Evolutionary conservation across 31 red algal genomes (phyloP).

Genomic region (Asparagopsis taxiformis): DNA sequence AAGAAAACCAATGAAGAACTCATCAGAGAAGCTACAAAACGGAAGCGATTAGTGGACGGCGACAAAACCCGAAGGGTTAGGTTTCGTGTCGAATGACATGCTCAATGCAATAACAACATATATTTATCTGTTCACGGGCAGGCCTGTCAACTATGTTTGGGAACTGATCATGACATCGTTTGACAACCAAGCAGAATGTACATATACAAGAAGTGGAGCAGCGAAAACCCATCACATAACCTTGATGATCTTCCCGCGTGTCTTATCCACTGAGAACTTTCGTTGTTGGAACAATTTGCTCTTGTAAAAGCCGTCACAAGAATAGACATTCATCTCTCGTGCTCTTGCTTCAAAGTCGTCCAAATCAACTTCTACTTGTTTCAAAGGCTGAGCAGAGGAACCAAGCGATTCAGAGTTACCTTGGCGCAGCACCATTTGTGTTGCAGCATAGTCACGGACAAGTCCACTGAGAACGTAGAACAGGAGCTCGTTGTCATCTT

Average conservation of each 20-base stretch:
- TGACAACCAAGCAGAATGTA: no score
- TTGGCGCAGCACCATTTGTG: slow-evolving; percentile 27
- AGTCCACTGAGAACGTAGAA: slow-evolving; percentile 89
- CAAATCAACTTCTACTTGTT: slow-evolving; percentile 80
- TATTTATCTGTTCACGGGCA: no score
- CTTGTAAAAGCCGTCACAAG: slow-evolving; percentile 80
- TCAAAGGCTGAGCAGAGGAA: background rate
- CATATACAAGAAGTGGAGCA: no score
- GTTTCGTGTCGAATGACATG: background rate
- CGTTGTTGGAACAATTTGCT: slow-evolving; percentile 74
- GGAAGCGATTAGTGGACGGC: background rate
- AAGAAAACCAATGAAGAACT: background rate
- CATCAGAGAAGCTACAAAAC: background rate
- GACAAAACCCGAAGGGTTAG: background rate
- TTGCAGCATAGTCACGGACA: slow-evolving; percentile 91
- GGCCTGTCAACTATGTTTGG: no score
- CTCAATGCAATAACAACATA: no score
- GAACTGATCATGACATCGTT: no score
- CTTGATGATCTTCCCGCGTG: slow-evolving; percentile 75
- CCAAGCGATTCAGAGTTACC: background rate
- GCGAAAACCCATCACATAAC: slow-evolving; percentile 51
- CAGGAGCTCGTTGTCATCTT: slow-evolving; percentile 92
- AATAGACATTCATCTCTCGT: slow-evolving; percentile 84
- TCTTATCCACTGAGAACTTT: slow-evolving; percentile 76
- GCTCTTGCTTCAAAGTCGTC: slow-evolving; percentile 98